phyloP scores from a whole-genome alignment of 352 stramenopile genomes.

The Peronospora belbahrii region DNA sequence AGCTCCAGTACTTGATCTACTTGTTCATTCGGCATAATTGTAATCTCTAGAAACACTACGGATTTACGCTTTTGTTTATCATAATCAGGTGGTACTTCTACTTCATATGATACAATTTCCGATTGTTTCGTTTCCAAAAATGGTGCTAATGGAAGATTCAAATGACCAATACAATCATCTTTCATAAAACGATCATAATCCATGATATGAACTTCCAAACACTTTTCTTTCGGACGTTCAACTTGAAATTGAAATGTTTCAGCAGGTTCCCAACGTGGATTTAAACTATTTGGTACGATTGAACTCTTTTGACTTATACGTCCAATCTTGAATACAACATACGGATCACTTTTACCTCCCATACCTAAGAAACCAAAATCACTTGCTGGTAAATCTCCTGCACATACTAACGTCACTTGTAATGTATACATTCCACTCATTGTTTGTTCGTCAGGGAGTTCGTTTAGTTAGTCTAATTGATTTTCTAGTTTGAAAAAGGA shows the following conservation, averaged over 20 bases:
- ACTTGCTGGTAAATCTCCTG: conserved; percentile 41
- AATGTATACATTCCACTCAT: conserved; percentile 47
- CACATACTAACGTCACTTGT: conserved; percentile 45
- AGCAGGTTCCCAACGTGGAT: conserved; percentile 47
- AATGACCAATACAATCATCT: conserved; percentile 50
- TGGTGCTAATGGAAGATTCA: conserved; percentile 39
- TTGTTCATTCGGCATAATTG: conserved; percentile 34
- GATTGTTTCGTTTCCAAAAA: conserved; percentile 44
- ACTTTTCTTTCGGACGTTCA: conserved; percentile 50
- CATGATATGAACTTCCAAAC: conserved; percentile 47
- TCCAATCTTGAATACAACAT: conserved; percentile 56
- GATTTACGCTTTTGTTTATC: conserved; percentile 55
- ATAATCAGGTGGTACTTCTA: conserved; percentile 47
- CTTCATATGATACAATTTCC: conserved; percentile 45
- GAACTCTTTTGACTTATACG: conserved; percentile 44
- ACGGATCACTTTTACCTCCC: conserved; percentile 69
- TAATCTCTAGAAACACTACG: conserved; percentile 53
- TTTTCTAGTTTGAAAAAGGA: too few species aligned
- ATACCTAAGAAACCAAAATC: conserved; percentile 66
- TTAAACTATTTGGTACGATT: conserved; percentile 35
- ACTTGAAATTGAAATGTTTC: conserved; percentile 61
- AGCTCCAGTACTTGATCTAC: conserved; percentile 67
- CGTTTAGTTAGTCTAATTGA: too few species aligned
- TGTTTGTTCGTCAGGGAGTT: background rate
- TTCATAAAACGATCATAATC: conserved; percentile 57